A percentile compares a stretch with the other conserved stretches of the same genome.
phyloP scores from a whole-genome alignment of 192 early-diverging fungal species.

The Podila epicladia region DNA sequence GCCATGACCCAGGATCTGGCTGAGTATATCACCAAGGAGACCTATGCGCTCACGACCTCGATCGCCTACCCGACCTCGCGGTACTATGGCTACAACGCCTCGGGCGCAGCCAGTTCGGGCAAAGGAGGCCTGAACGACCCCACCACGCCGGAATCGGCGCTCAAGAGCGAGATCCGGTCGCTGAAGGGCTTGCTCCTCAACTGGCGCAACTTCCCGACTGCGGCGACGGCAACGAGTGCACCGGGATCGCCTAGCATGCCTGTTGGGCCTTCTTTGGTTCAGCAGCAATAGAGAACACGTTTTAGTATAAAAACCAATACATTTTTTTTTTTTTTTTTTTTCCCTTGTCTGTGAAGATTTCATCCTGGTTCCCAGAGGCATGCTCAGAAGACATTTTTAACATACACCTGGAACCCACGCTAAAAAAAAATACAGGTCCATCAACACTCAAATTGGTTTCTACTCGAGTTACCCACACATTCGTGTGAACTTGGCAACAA shows the following conservation, averaged over 20 bases:
- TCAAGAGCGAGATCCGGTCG: slow-evolving; percentile 61
- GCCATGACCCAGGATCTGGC: slow-evolving; percentile 43
- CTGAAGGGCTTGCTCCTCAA: slow-evolving; percentile 59
- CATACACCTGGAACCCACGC: too few species aligned
- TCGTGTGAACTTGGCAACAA: too few species aligned
- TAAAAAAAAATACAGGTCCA: too few species aligned
- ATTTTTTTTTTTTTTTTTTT: too few species aligned
- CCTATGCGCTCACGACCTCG: slow-evolving; percentile 34
- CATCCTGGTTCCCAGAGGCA: too few species aligned
- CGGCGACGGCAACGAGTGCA: slow-evolving; percentile 15
- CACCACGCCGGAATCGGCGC: slow-evolving; percentile 31
- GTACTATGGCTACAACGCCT: slow-evolving; percentile 46
- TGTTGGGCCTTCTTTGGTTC: slow-evolving; percentile 23
- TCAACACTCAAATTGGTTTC: too few species aligned
- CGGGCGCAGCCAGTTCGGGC: slow-evolving; percentile 25
- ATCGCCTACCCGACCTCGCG: slow-evolving; percentile 45
- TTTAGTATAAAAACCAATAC: not conserved
- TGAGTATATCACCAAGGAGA: slow-evolving; percentile 52
- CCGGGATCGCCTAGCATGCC: not conserved
- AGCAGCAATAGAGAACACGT: slow-evolving; percentile 19
- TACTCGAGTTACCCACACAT: too few species aligned
- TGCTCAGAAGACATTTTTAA: too few species aligned
- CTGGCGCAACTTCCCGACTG: slow-evolving; percentile 58
- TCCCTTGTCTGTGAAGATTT: too few species aligned
- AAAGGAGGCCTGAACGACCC: slow-evolving; percentile 31